Conservation (phyloP, 2,329 filamentous ascomycete genomes). For the Xylaria sp. region DNA sequence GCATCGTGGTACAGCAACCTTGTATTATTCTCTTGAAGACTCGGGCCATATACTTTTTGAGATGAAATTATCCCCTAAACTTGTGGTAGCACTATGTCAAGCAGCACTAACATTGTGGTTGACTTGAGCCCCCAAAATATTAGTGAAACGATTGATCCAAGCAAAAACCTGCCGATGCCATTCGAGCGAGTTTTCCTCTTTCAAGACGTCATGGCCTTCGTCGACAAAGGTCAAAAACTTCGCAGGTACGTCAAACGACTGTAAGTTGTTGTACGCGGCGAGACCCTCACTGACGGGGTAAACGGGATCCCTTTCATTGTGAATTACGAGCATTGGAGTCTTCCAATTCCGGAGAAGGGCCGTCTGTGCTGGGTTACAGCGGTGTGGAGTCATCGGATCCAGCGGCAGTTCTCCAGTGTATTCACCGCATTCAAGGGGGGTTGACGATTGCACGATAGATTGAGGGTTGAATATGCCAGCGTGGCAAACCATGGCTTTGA, state of each 20-base stretch:
- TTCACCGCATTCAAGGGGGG: conserved; percentile 25
- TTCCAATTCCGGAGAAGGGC: conserved; percentile 66
- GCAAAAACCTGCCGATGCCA: conserved; percentile 41
- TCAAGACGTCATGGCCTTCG: conserved; percentile 37
- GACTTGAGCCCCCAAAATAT: not conserved
- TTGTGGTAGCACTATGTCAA: not conserved
- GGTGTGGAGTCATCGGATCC: conserved; percentile 59
- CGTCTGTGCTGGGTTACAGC: conserved; percentile 61
- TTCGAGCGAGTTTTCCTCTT: conserved; percentile 39
- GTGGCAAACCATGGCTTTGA: conserved; percentile 67
- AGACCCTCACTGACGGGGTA: conserved; percentile 53
- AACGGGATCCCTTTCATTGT: conserved; percentile 76
- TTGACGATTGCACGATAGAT: conserved; percentile 29
- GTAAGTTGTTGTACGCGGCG: conserved; percentile 43
- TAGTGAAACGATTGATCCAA: conserved; percentile 38
- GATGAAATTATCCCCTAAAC: not conserved
- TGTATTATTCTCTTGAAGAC: not conserved
- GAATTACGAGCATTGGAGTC: conserved; percentile 77
- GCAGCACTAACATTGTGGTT: not conserved
- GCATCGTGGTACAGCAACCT: too few relatives aligned
- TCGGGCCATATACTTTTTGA: not conserved
- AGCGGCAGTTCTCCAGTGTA: conserved; percentile 8
- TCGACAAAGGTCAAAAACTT: conserved; percentile 42
- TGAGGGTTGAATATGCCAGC: conserved; percentile 57
- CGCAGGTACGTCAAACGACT: conserved; percentile 37